Evolutionary conservation across 805 yeast species (phyloP).

Genomic region (Spathaspora boniae): DNA sequence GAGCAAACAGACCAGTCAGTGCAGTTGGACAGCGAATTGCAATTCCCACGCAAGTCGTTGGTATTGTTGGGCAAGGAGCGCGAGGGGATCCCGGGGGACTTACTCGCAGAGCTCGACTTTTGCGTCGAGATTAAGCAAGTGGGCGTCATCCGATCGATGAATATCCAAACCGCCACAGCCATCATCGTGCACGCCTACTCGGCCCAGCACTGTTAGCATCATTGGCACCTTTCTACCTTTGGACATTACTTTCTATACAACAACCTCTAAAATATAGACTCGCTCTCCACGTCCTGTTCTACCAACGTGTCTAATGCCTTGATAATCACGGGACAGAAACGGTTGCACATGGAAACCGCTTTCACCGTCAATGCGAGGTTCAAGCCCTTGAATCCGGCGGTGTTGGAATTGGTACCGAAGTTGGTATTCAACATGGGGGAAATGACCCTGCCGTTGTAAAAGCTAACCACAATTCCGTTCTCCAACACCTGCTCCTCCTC

Average conservation of each 20-base stretch:
- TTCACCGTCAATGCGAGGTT: slow-evolving; percentile 44
- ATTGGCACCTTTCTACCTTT: not conserved
- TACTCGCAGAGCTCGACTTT: slow-evolving; percentile 75
- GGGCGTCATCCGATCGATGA: slow-evolving; percentile 93
- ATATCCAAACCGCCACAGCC: slow-evolving; percentile 95
- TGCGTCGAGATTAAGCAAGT: slow-evolving; percentile 90
- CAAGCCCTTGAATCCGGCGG: slow-evolving; percentile 53
- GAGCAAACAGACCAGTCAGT: slow-evolving; percentile 93
- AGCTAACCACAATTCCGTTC: slow-evolving; percentile 73
- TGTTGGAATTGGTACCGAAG: slow-evolving; percentile 48
- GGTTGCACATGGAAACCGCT: slow-evolving; percentile 55
- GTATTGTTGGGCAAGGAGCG: slow-evolving; percentile 81
- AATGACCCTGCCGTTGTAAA: slow-evolving; percentile 61
- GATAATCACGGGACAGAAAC: slow-evolving; percentile 61
- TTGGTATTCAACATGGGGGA: slow-evolving; percentile 74
- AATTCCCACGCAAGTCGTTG: slow-evolving; percentile 77
- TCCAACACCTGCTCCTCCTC: slow-evolving; percentile 88
- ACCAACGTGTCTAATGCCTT: slow-evolving; percentile 52
- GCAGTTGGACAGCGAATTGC: slow-evolving; percentile 55
- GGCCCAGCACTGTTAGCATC: slow-evolving; percentile 50
- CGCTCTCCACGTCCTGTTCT: slow-evolving; percentile 34
- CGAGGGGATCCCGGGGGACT: slow-evolving; percentile 87
- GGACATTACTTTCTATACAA: not conserved
- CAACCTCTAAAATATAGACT: slow-evolving; percentile 19
- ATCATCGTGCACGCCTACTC: slow-evolving; percentile 90